phyloP scores from a whole-genome alignment of 148 eudicot genomes.

The Dysphania ambrosioides region DNA sequence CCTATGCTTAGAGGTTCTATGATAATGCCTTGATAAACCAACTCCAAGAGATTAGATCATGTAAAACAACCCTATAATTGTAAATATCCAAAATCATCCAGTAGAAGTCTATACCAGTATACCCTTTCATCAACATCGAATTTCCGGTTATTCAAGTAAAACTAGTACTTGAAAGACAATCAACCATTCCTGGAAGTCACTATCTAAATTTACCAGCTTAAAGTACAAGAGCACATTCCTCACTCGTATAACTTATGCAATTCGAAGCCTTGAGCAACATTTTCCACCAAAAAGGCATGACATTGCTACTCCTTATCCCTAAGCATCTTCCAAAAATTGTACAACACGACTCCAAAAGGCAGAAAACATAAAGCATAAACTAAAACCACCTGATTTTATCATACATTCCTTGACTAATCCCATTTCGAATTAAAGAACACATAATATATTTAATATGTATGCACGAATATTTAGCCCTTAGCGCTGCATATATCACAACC shows the following conservation, averaged over 20 bases:
- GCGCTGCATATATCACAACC: too few species aligned
- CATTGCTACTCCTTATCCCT: background rate
- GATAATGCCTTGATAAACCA: background rate
- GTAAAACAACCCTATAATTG: background rate
- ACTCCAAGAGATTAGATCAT: too few species aligned
- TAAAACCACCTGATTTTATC: too few species aligned
- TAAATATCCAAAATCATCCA: background rate
- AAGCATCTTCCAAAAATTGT: background rate
- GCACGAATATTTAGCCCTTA: too few species aligned
- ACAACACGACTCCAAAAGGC: too few species aligned
- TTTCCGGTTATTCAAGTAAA: background rate
- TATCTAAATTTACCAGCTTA: background rate
- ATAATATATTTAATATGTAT: too few species aligned
- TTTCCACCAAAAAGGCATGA: background rate
- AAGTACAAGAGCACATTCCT: background rate
- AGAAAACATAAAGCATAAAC: background rate
- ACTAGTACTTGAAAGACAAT: background rate
- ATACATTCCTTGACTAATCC: too few species aligned
- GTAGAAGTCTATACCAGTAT: background rate
- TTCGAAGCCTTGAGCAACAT: background rate
- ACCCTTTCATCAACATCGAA: background rate
- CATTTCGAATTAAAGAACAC: too few species aligned
- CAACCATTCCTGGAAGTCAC: background rate
- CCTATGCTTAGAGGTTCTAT: background rate
- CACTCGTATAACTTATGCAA: too few species aligned